phyloP scores from a whole-genome alignment of 768 basidiomycete genomes.

The Pseudohyphozyma bogoriensis region DNA sequence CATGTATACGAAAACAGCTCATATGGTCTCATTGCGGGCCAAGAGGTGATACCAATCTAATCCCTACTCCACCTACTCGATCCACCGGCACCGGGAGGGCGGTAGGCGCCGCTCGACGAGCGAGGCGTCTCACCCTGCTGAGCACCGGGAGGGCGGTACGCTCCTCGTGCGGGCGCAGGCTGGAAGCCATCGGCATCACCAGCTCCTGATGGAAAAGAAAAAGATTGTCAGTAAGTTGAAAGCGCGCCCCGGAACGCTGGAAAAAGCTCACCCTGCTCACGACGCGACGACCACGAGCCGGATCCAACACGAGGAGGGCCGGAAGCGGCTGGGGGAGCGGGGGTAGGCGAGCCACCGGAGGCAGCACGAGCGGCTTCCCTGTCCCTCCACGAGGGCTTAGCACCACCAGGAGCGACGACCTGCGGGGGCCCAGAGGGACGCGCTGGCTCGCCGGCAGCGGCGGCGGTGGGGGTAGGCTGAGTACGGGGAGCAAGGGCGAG shows the following conservation, averaged over 20 bases:
- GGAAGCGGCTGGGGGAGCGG: constrained; percentile 3
- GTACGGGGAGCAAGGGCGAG: constrained; percentile 16
- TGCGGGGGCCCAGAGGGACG: constrained; percentile 7
- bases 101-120: neutral
- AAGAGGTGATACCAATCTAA: too few species aligned
- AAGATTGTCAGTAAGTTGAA: neutral
- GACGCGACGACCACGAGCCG: neutral
- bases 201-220: neutral
- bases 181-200: neutral
- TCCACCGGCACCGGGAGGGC: neutral
- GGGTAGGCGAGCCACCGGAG: neutral
- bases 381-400: constrained; percentile 14
- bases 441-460: constrained; percentile 8
- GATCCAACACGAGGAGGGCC: neutral
- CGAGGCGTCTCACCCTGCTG: neutral
- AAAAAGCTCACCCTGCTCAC: neutral
- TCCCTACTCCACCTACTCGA: neutral
- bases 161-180: neutral
- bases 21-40: too few species aligned
- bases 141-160: neutral
- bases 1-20: too few species aligned
- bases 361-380: constrained; percentile 15
- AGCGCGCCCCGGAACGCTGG: neutral
- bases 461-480: constrained; percentile 8
- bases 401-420: constrained; percentile 8